Evolutionary conservation across 2,329 filamentous ascomycete genomes (phyloP).

Genomic region (Neocatenulostroma microsporum): DNA sequence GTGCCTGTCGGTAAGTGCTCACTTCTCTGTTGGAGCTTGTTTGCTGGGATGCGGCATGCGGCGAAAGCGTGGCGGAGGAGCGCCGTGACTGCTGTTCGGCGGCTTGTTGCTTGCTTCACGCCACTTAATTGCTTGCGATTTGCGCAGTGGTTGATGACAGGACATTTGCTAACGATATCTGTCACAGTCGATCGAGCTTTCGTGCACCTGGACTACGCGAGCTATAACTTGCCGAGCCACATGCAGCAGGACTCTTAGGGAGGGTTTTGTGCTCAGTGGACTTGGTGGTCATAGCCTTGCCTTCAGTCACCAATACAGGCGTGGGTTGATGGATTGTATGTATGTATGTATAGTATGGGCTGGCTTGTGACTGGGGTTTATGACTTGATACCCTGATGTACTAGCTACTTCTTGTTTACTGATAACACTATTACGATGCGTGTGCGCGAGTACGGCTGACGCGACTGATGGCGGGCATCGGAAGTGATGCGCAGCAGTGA

Average conservation of each 20-base stretch:
- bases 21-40: too few species aligned
- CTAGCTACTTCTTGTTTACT: neutral
- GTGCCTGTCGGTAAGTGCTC: conserved; percentile 60
- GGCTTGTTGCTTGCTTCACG: too few species aligned
- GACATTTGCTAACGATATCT: too few species aligned
- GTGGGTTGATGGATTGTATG: neutral
- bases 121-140: too few species aligned
- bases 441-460: too few species aligned
- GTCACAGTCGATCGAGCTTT: conserved; percentile 48
- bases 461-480: too few species aligned
- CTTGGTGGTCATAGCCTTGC: neutral
- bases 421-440: too few species aligned
- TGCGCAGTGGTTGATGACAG: conserved; percentile 2
- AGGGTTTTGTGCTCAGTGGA: neutral
- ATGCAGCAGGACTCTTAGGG: conserved; percentile 37
- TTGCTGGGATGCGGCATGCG: too few species aligned
- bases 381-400: neutral
- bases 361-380: neutral
- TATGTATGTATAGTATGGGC: too few species aligned
- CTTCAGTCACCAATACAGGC: neutral
- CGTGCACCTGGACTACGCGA: conserved; percentile 46
- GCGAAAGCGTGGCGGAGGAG: too few species aligned
- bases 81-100: too few species aligned
- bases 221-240: conserved; percentile 45
- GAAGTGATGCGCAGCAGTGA: too few species aligned